Evolutionary conservation across 2,329 filamentous ascomycete genomes (phyloP).

Genomic region (Epicoccum sorghinum): DNA sequence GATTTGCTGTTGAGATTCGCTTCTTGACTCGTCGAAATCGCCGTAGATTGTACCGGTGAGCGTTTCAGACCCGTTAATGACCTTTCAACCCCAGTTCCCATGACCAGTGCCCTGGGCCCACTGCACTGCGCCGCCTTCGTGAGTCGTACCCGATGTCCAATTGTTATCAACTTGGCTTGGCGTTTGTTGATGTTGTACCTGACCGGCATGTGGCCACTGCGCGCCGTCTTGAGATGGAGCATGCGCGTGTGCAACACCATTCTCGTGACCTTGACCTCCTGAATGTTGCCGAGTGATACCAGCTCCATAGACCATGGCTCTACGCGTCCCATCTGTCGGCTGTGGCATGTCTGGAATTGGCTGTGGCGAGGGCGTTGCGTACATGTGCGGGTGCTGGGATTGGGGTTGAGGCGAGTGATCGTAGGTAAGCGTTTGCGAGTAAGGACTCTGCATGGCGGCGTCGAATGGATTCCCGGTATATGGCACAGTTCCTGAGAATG

Average conservation of each 20-base stretch:
- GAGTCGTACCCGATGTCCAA: conserved; percentile 2
- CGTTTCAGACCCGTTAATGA: background rate
- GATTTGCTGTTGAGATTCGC: conserved; percentile 7
- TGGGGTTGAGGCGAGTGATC: conserved; percentile 20
- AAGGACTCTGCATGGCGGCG: conserved; percentile 20
- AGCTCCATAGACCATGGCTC: conserved; percentile 39
- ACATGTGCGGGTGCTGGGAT: conserved; percentile 19
- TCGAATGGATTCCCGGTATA: conserved; percentile 36
- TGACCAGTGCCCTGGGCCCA: conserved; percentile 3
- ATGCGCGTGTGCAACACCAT: conserved; percentile 3
- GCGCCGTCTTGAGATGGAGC: conserved; percentile 3
- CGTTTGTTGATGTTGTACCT: conserved; percentile 7
- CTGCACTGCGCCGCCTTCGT: conserved; percentile 13
- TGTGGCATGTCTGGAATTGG: conserved; percentile 40
- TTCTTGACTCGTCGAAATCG: background rate
- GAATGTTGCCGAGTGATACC: conserved; percentile 24
- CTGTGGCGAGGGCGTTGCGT: conserved; percentile 36
- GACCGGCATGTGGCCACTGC: conserved; percentile 6
- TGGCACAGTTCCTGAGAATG: conserved; percentile 37
- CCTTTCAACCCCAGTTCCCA: conserved; percentile 8
- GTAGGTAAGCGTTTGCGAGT: conserved; percentile 20
- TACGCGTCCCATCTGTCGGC: conserved; percentile 39
- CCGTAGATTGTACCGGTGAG: background rate
- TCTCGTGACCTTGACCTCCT: conserved; percentile 5
- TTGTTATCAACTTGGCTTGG: conserved; percentile 3